A percentile compares a stretch with the other conserved stretches of the same genome.
Conservation (phyloP, 2,329 filamentous ascomycete genomes). For the Fonsecaea multimorphosa region DNA sequence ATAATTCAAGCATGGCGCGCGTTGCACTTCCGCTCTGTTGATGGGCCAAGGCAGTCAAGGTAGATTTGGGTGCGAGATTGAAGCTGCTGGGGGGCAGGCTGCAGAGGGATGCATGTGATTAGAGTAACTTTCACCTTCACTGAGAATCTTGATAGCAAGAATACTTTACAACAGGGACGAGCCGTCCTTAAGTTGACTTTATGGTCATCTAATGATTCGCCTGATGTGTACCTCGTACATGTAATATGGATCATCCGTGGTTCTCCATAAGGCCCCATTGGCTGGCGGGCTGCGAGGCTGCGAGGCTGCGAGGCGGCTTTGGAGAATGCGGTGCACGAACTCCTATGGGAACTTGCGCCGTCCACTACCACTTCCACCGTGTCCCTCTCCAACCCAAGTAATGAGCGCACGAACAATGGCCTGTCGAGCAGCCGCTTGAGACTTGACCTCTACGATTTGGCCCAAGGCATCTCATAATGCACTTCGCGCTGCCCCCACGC, state of each 20-base stretch:
- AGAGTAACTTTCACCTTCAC: not conserved
- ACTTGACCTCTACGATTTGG: not conserved
- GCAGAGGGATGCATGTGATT: not conserved
- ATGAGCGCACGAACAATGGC: not conserved
- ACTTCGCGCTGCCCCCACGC: constrained; percentile 86
- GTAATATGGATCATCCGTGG: not conserved
- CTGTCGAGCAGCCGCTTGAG: not conserved
- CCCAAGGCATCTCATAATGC: constrained; percentile 63
- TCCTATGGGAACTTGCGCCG: not conserved
- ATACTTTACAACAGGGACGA: not conserved
- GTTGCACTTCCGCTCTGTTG: not conserved
- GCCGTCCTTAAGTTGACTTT: not conserved
- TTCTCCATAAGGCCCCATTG: no score
- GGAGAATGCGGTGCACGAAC: not conserved
- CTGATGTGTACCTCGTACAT: no score
- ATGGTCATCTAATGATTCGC: not conserved
- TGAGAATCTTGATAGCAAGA: not conserved
- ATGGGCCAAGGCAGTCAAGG: not conserved
- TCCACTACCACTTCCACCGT: not conserved
- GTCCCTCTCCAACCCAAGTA: not conserved
- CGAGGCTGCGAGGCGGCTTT: not conserved
- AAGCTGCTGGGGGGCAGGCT: not conserved
- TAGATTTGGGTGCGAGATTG: not conserved
- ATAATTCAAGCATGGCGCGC: not conserved
- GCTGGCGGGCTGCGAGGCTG: not conserved